Percentiles rank a stretch among this genome's conserved stretches.
Conservation (phyloP, 2,329 filamentous ascomycete genomes). For the Chrysoporthe cubensis region DNA sequence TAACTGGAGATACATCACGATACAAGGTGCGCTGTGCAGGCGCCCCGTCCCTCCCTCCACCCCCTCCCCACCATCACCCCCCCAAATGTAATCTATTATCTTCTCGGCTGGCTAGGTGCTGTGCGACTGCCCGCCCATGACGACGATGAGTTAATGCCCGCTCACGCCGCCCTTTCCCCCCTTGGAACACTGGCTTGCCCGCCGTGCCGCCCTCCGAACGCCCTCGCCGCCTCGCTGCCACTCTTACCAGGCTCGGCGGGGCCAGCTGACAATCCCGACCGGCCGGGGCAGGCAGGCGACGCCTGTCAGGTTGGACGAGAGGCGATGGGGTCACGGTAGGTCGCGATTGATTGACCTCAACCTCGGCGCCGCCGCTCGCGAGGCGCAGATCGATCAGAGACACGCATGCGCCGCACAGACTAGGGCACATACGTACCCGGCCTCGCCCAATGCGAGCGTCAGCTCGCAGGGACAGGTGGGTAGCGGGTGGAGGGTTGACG, state of each 20-base stretch:
- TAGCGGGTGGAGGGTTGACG: neutral
- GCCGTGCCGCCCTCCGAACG: too few relatives aligned
- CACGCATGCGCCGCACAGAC: constrained; percentile 4
- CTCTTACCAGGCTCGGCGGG: neutral
- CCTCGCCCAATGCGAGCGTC: neutral
- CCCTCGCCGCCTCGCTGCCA: neutral
- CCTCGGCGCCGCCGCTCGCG: neutral
- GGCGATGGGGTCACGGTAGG: neutral
- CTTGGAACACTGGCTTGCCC: neutral
- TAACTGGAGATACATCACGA: constrained; percentile 1
- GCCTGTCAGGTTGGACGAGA: neutral
- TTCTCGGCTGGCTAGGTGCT: neutral
- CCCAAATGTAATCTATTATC: neutral
- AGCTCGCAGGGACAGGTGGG: neutral
- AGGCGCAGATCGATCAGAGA: constrained; percentile 14
- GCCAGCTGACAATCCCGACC: neutral
- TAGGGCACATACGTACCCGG: neutral
- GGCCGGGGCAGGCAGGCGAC: neutral
- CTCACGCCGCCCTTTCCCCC: neutral
- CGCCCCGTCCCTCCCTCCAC: neutral
- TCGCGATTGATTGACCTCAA: neutral
- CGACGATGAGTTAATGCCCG: neutral
- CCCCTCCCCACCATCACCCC: neutral
- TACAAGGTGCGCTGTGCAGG: neutral
- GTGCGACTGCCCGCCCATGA: neutral